Base-by-base conservation (phyloP, 768 basidiomycete species). In the Calocybe indica region DNA sequence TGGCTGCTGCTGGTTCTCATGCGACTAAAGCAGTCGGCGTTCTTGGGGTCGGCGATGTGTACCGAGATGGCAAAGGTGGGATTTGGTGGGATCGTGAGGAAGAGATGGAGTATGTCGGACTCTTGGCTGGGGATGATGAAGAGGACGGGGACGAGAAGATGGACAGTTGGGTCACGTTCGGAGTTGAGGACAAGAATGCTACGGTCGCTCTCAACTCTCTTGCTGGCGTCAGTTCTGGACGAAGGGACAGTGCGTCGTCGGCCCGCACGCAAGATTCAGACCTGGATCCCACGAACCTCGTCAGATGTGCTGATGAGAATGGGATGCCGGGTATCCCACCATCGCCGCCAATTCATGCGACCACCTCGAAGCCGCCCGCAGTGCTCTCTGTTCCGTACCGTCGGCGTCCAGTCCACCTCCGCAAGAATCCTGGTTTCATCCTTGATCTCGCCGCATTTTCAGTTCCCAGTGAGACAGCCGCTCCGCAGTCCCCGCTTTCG, bases 21-120 rank as follows among this genome's bases (percentile, higher is more conserved):
- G 42, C 31, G 8, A 43, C 50, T 6, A 43, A 46, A 29, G 10
- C 36, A 1, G 53, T 60, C 6, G 57, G 52, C 5, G 35, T 42
- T 11, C 46, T 58, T 13, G 64, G 68, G 7, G 76, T 78, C 9
- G 71, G 68, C 1, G 80, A 75, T 42, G 75, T 83, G 3, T 76
- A 77, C 62, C 71, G 80, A 12, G 84, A 88, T 47, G 80, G 64
- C 0, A 68, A 73, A 22, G 84, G 83, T 15, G 76, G 78, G 0
- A 45, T 87, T 10, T 88, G 85, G 83, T 74, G 76, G 70, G 86
- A 88, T 54, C 76, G 74, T 46, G 83, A 84, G 8, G 86, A 88
- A 60, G 77, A 82, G 56, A 71, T 75, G 72, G 86, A 88, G 57
- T 85, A 80, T 52, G 68, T 72, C 10, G 81, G 78, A 48, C 72